These are phyloP conservation scores for Monosporascus sp. DNA, from an alignment of 2,329 filamentous ascomycete species.

Conservation along the genomic window DNA sequence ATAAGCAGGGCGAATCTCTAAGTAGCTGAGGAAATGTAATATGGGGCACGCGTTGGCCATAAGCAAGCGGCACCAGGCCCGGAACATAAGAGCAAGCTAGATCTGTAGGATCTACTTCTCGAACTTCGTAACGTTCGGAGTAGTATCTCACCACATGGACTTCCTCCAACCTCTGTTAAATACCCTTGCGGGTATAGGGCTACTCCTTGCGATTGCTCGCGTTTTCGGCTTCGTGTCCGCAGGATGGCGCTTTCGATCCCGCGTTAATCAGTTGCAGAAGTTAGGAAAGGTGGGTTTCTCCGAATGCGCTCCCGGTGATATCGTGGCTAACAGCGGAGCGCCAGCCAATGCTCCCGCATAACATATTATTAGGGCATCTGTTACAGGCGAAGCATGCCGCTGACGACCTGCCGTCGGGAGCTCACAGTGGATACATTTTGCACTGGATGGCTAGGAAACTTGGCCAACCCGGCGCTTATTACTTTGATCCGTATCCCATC, in stretches of 20 bases:
- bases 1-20: too few relatives aligned
- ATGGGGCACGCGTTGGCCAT: too few relatives aligned
- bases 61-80: too few relatives aligned
- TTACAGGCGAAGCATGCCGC: conserved; percentile 23
- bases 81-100: too few relatives aligned
- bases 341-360: conserved; percentile 26
- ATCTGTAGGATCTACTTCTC: not conserved
- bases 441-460: conserved; percentile 15
- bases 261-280: conserved; percentile 14
- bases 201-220: conserved; percentile 9
- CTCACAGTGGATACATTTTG: conserved; percentile 21
- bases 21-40: too few relatives aligned
- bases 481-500: conserved; percentile 26
- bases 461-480: conserved; percentile 20
- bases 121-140: not conserved
- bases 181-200: conserved; percentile 15
- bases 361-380: conserved; percentile 24
- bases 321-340: not conserved
- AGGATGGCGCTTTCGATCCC: conserved; percentile 13
- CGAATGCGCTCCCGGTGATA: too few relatives aligned
- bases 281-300: conserved; percentile 17
- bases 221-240: conserved; percentile 12
- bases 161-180: conserved; percentile 10
- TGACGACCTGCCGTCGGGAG: conserved; percentile 19
- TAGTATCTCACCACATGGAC: conserved; percentile 7